Conservation (phyloP, 164 flowering plant species). For the Paratinospora sagittata region DNA sequence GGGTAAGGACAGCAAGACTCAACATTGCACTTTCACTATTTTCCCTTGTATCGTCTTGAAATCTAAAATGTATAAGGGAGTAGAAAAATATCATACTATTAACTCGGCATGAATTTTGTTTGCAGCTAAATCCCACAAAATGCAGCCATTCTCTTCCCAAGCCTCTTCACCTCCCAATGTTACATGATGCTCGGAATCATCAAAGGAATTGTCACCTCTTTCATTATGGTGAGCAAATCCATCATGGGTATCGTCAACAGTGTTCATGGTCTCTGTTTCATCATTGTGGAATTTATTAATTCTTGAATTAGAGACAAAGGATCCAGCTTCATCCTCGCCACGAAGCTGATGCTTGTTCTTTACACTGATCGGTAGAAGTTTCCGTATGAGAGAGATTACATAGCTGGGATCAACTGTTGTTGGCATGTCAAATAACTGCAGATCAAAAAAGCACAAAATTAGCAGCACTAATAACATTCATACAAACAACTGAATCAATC, state of each 20-base stretch:
- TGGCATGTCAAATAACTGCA: constrained; percentile 73
- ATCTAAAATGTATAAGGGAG: no score
- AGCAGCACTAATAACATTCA: background rate
- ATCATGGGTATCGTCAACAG: constrained; percentile 20
- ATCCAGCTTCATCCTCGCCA: constrained; percentile 18
- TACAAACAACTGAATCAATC: background rate
- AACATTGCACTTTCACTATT: no score
- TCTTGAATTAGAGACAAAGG: constrained; percentile 7
- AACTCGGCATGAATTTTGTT: constrained; percentile 70
- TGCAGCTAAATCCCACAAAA: constrained; percentile 95
- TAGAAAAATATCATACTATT: constrained; percentile 43
- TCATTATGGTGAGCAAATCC: constrained; percentile 11
- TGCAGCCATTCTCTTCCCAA: constrained; percentile 93
- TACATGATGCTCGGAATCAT: constrained; percentile 10
- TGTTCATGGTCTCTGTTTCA: constrained; percentile 27
- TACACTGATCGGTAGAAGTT: constrained; percentile 47
- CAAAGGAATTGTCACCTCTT: constrained; percentile 12
- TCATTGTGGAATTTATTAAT: background rate
- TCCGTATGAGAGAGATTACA: constrained; percentile 72
- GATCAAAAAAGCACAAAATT: constrained; percentile 1
- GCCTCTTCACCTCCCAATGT: constrained; percentile 33
- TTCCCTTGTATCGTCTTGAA: no score
- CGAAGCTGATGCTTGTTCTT: constrained; percentile 10
- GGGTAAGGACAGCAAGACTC: no score
- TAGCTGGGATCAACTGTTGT: constrained; percentile 93